Evolutionary conservation across 1,284 basidiomycete genomes (phyloP).

Genomic region (Puccinia sorghi): DNA sequence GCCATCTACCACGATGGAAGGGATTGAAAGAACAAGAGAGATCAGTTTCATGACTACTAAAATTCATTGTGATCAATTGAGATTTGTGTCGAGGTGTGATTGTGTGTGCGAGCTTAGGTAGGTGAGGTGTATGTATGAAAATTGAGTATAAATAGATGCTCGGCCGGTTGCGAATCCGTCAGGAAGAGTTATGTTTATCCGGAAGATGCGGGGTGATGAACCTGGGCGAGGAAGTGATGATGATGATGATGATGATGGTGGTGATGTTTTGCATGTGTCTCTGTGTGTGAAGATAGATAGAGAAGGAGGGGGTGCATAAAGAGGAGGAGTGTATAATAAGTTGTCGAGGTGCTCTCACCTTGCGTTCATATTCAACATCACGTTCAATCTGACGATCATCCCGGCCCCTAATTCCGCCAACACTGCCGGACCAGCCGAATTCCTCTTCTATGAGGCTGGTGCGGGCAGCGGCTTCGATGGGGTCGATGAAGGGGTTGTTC

Average conservation of each 20-base stretch:
- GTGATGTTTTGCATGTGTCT: no score
- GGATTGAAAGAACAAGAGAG: background rate
- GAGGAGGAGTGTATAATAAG: background rate
- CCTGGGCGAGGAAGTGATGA: background rate
- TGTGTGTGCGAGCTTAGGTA: background rate
- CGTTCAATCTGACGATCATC: constrained; percentile 48
- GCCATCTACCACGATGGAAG: constrained; percentile 23
- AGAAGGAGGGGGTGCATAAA: background rate
- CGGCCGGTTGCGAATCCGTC: background rate
- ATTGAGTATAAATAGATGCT: background rate
- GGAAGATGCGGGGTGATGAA: background rate
- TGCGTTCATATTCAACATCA: constrained; percentile 41
- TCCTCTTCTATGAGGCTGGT: constrained; percentile 32
- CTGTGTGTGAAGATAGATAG: background rate
- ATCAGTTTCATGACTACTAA: background rate
- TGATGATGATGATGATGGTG: background rate
- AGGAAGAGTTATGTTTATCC: constrained; percentile 2
- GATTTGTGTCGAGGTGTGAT: background rate
- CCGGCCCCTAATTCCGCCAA: constrained; percentile 37
- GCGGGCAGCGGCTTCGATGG: constrained; percentile 3
- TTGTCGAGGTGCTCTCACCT: constrained; percentile 8
- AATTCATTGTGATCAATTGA: background rate
- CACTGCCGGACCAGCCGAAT: constrained; percentile 43
- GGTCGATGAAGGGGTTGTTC: constrained; percentile 25
- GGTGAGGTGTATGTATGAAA: constrained; percentile 9